Base-by-base conservation (phyloP, 2,329 filamentous ascomycete species). In the Seiridium cupressi region DNA sequence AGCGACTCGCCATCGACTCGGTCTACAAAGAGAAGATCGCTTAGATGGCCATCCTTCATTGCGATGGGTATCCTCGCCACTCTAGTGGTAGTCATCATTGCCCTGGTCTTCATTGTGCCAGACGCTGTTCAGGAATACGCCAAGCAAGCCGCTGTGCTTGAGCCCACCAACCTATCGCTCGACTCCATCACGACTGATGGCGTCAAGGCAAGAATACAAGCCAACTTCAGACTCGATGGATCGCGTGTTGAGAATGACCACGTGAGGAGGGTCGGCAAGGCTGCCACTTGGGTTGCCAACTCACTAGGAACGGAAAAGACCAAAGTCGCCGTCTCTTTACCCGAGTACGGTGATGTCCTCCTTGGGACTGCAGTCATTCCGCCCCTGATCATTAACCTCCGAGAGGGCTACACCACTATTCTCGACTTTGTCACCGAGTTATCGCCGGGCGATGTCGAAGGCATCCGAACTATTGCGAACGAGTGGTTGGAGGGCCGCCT, bases 401-500 rank as follows among this genome's bases (percentile, higher is more conserved):
- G 89, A 53, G 90, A 96, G 70, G 91, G 91, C 9, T 85, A 91
- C 67, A 86, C 81, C 13, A 98, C 91, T 3, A 79, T 85, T 60
- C 79, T 98, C 60, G 91, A 97, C 68, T 88, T 98, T 66, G 76
- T 95, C 58, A 85, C 90, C 47, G 88, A 95, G 62, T 76, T 98
- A 44, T 79, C 84, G 44, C 89, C 92, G 34, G 93, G 93, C 36
- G 86, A 93, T 68, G 79, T 91, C 11, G 87, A 93, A 58, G 89
- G 88, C 5, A 87, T 97, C 66, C 88, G 91, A 61, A 84, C 84
- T 61, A 84, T 98, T 63, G 92, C 91, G 51, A 92, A 95, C 72
- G 90, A 97, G 73, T 98, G 92, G 88, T 78, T 99, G 62, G 87
- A 91, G 58, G 93, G 93, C 44, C 88, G 86, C 58, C 79, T 98